phyloP scores from a whole-genome alignment of 768 basidiomycete species.

The Podaxis carcinomalis region DNA sequence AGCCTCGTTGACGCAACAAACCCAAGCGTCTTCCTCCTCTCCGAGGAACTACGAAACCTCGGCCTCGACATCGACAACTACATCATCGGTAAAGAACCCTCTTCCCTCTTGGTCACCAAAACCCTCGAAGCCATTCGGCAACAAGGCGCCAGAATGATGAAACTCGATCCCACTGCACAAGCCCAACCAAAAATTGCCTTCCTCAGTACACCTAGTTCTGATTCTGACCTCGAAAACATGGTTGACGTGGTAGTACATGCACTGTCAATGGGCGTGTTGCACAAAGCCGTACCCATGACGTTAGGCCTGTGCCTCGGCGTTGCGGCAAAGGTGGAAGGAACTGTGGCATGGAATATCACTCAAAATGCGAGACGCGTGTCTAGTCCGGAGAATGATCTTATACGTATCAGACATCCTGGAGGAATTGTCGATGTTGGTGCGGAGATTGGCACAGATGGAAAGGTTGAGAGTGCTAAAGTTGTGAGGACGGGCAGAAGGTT shows the following conservation, averaged over 20 bases:
- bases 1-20: constrained; percentile 75
- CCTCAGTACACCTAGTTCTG: constrained; percentile 31
- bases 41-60: constrained; percentile 34
- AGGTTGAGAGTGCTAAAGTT: constrained; percentile 55
- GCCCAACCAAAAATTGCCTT: constrained; percentile 73
- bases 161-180: constrained; percentile 55
- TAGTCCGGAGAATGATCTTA: constrained; percentile 22
- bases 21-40: constrained; percentile 61
- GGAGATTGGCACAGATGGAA: constrained; percentile 39
- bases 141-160: constrained; percentile 55
- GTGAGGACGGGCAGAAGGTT: constrained; percentile 64
- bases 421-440: constrained; percentile 69
- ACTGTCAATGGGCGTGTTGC: constrained; percentile 67
- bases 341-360: constrained; percentile 51
- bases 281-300: constrained; percentile 72
- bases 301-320: constrained; percentile 68
- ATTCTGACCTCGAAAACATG: constrained; percentile 18
- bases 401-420: constrained; percentile 60
- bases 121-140: constrained; percentile 52
- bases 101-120: constrained; percentile 19
- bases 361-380: constrained; percentile 21
- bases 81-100: constrained; percentile 23
- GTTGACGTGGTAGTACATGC: constrained; percentile 55
- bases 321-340: constrained; percentile 48
- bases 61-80: constrained; percentile 33